These are phyloP conservation scores for Sungouiella thailandica DNA, from an alignment of 805 yeast species.

Conservation along the genomic window DNA sequence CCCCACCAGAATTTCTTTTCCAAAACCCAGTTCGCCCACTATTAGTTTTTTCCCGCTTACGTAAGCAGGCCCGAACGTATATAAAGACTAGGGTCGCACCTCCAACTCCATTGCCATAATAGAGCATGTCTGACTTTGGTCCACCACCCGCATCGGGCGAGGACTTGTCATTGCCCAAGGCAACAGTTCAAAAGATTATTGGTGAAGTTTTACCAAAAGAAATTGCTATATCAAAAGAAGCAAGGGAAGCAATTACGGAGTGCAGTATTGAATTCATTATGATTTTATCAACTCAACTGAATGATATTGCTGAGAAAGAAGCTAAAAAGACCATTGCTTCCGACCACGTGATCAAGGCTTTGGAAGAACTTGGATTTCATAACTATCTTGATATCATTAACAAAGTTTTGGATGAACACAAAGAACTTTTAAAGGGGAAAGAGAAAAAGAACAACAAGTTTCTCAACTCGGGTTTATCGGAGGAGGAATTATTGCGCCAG, in stretches of 20 bases:
- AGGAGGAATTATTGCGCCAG: slow-evolving; percentile 85
- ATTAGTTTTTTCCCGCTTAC: too few relatives aligned
- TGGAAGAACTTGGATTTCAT: slow-evolving; percentile 79
- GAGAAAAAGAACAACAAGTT: slow-evolving; percentile 90
- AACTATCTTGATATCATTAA: slow-evolving; percentile 81
- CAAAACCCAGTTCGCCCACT: too few relatives aligned
- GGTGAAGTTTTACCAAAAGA: slow-evolving; percentile 88
- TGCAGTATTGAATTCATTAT: slow-evolving; percentile 94
- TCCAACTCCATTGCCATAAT: too few relatives aligned
- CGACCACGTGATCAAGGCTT: slow-evolving; percentile 89
- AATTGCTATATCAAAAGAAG: slow-evolving; percentile 83
- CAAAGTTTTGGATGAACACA: slow-evolving; percentile 78
- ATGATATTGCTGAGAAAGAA: slow-evolving; percentile 94
- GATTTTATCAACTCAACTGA: slow-evolving; percentile 89
- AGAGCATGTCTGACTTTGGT: slow-evolving; percentile 36
- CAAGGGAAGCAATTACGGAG: slow-evolving; percentile 91
- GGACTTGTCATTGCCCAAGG: slow-evolving; percentile 48
- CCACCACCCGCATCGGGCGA: slow-evolving; percentile 27
- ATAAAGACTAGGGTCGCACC: too few relatives aligned
- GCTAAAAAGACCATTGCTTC: slow-evolving; percentile 94
- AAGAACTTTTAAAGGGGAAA: slow-evolving; percentile 80
- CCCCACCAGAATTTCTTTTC: too few relatives aligned
- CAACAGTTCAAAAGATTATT: slow-evolving; percentile 93
- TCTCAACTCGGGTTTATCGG: slow-evolving; percentile 86
- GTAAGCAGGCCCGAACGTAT: too few relatives aligned